phyloP scores from a whole-genome alignment of 1,139 yeast genomes.

The Nakaseomyces bracarensis region DNA sequence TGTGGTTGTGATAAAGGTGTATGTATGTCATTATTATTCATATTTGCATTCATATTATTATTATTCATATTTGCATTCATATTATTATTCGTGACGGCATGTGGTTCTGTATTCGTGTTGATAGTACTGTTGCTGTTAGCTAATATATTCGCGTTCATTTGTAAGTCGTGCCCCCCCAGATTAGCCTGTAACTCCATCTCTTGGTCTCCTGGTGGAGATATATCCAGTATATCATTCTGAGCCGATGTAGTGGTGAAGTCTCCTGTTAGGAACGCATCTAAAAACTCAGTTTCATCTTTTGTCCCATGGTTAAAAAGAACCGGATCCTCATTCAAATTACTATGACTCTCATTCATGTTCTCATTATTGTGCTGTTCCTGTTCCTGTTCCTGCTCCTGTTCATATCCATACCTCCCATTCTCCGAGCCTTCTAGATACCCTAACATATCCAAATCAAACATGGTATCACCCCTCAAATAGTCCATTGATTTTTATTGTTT shows the following conservation, averaged over 20 bases:
- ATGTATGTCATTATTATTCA: too few species aligned
- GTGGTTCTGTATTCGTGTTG: too few species aligned
- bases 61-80: too few species aligned
- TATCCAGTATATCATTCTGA: background rate
- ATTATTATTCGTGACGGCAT: too few species aligned
- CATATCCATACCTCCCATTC: background rate
- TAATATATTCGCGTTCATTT: too few species aligned
- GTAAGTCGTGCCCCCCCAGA: too few species aligned
- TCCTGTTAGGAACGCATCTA: conserved; percentile 1
- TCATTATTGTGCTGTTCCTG: background rate
- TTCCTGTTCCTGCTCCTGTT: background rate
- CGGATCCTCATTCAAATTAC: conserved; percentile 1
- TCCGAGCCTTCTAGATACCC: background rate
- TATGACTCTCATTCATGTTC: background rate
- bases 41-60: too few species aligned
- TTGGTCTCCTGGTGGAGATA: background rate
- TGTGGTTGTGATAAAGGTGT: too few species aligned
- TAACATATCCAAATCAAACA: conserved; percentile 4
- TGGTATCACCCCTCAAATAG: background rate
- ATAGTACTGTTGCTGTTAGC: too few species aligned
- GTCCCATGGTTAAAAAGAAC: conserved; percentile 1
- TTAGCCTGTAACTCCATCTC: background rate
- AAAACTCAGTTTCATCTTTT: background rate
- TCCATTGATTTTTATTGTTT: background rate
- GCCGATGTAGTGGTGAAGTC: background rate